Evolutionary conservation across 179 eudicot species (phyloP), one percentile per base, ranked within the genome.

Genomic region (Amaranthus tricolor): DNA sequence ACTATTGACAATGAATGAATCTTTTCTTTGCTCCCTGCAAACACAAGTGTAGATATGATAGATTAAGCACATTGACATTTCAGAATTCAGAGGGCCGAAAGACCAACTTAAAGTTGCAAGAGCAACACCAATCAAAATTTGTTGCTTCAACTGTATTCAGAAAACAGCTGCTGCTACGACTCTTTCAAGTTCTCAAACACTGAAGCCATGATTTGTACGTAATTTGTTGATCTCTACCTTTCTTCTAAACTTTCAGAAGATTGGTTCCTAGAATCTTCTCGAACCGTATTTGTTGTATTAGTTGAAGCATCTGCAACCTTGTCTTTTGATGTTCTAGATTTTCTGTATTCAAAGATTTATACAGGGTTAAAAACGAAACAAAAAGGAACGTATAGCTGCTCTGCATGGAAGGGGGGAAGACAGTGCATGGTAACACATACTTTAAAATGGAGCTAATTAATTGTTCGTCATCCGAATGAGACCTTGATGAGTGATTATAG

Each of bases 401-500:
- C 49, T 13, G 7, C 24, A 49, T 19, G 48, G 54, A 49, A 19
- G 15, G 68, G 62, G 62, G 49, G 72, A 50, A 49, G 71, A 62
- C 52, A 66, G 79, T 68, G 69, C 68, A 79, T 49, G 56, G 62
- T 53, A 68, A 68, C 57, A 74, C 87, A 79, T 84, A 91, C 98
- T 72, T 82, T 62, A 85, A 59, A 62, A 85, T 20, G 55, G 93
- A 85, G 79, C 83, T 82, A 66, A 87, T 79, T 56, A 75, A 56
- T 74, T 57, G 40, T 70, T 89, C 91, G 69, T 87, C 87, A 74
- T 86, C 98, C 72, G 91, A 88, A 76, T 67, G 76, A 71, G 76
- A 82, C 52, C 73, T 78, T 62, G 80, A 68, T 62, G 77, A 80
- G 62, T 70, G 72, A 70, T 58, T 75, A 45, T 61, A 80, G 12